Evolutionary conservation across 2,329 filamentous ascomycete genomes (phyloP).

Genomic region (Hymenoscyphus repandus): DNA sequence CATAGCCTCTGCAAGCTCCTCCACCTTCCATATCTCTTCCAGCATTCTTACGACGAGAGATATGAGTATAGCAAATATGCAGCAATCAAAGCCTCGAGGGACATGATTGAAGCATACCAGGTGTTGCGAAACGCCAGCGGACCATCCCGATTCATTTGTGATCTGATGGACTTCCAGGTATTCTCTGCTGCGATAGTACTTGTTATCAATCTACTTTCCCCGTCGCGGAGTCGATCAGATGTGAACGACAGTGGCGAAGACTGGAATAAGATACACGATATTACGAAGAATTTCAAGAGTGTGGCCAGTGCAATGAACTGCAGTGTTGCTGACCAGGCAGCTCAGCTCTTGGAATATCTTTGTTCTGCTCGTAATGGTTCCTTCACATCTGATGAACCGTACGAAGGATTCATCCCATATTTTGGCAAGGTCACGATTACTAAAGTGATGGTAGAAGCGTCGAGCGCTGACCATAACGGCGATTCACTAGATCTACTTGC

Average conservation of each 20-base stretch:
- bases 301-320: slow-evolving; percentile 34
- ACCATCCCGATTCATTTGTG: slow-evolving; percentile 36
- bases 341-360: slow-evolving; percentile 37
- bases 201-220: slow-evolving; percentile 36
- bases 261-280: slow-evolving; percentile 32
- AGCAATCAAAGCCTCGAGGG: slow-evolving; percentile 38
- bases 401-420: slow-evolving; percentile 40
- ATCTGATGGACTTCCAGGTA: slow-evolving; percentile 42
- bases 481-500: background rate
- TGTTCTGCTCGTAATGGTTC: slow-evolving; percentile 20
- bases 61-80: slow-evolving; percentile 36
- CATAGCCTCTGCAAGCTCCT: slow-evolving; percentile 36
- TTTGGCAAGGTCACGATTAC: slow-evolving; percentile 35
- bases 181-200: slow-evolving; percentile 42
- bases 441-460: background rate
- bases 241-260: slow-evolving; percentile 32
- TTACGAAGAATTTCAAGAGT: slow-evolving; percentile 31
- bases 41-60: slow-evolving; percentile 31
- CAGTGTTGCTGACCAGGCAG: slow-evolving; percentile 39
- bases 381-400: slow-evolving; percentile 24
- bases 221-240: slow-evolving; percentile 19
- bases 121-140: slow-evolving; percentile 28
- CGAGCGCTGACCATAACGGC: background rate
- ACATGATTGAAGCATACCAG: slow-evolving; percentile 36
- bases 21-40: slow-evolving; percentile 43